Conservation (phyloP, 176 grass and related monocot species). For the Stipa capillata region DNA sequence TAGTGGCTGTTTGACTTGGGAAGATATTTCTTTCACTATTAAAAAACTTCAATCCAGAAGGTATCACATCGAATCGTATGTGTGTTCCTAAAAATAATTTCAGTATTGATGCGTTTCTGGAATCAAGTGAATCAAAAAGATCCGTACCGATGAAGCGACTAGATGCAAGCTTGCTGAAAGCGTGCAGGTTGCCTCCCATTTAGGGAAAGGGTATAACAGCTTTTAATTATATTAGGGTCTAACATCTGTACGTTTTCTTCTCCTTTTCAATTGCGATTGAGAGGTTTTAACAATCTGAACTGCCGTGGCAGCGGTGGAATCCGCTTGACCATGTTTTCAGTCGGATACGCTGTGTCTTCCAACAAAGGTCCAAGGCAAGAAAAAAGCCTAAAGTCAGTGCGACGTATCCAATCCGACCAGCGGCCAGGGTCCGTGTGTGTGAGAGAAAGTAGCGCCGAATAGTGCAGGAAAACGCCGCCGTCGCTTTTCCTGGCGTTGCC, state of each 20-base stretch:
- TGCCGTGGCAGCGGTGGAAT: background rate
- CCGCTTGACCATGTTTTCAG: background rate
- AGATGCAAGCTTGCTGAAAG: background rate
- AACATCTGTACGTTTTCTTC: background rate
- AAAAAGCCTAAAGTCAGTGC: background rate
- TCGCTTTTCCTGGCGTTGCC: too few relatives aligned
- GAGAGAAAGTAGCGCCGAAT: background rate
- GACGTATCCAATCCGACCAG: background rate
- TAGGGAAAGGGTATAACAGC: background rate
- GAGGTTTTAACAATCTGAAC: background rate
- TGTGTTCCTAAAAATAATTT: too few relatives aligned
- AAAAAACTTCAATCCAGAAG: too few relatives aligned
- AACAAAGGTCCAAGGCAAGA: background rate
- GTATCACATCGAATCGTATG: too few relatives aligned
- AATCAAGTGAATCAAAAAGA: too few relatives aligned
- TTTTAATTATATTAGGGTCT: background rate
- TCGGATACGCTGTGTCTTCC: background rate
- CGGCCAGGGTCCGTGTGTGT: background rate
- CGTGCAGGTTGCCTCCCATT: background rate
- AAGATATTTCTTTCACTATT: too few relatives aligned
- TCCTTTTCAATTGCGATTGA: background rate
- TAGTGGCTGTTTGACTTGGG: too few relatives aligned
- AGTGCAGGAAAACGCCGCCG: background rate
- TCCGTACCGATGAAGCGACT: too few relatives aligned
- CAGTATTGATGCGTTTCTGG: too few relatives aligned